Base-by-base conservation (phyloP, 164 flowering plant genomes). In the Paratinospora sagittata region DNA sequence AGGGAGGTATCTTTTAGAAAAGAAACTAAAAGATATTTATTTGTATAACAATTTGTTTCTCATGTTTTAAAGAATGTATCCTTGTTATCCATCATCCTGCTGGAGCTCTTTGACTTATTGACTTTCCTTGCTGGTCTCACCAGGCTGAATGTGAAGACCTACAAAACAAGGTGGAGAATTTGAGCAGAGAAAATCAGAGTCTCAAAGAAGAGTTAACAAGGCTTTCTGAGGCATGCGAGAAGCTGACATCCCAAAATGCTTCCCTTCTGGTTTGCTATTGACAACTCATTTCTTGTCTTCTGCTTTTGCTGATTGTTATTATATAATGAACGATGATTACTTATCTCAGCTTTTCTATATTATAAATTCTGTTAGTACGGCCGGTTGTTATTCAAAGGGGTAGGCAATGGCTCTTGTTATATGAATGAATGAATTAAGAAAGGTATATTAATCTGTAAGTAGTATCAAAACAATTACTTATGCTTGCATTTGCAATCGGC, bases 131-230 rank as follows among this genome's bases (percentile, higher is more conserved):
- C 23, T 66, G 30, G 10, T 47, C 45, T 69, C 6, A 33, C 55
- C 78, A 94, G 97, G 97, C 97, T 0, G 98, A 92, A 81, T 92
- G 97, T 80, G 97, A 94, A 78, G 95, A 94, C 74, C 84, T 94
- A 69, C 95, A 90, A 73, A 75, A 74, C 16, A 83, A 84, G 77
- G 97, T 90, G 55, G 92, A 90, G 74, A 63, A 71, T 16, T 73
- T 92, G 83, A 85, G 30, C 74, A 82, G 57, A 71, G 97, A 92
- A 64, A 90, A 90, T 67, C 83, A 65, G 17, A 66, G 71, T 1
- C 87, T 92, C 57, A 79, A 82, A 75, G 83, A 81, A 8, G 97
- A 92, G 78, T 70, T 94, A 64, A 85, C 80, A 70, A 85, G 82
- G 76, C 86, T 92, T 71, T 84, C 95, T 6, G 90, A 86, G 72